Base-by-base conservation (phyloP, 805 yeast species). In the Candida michaelii region DNA sequence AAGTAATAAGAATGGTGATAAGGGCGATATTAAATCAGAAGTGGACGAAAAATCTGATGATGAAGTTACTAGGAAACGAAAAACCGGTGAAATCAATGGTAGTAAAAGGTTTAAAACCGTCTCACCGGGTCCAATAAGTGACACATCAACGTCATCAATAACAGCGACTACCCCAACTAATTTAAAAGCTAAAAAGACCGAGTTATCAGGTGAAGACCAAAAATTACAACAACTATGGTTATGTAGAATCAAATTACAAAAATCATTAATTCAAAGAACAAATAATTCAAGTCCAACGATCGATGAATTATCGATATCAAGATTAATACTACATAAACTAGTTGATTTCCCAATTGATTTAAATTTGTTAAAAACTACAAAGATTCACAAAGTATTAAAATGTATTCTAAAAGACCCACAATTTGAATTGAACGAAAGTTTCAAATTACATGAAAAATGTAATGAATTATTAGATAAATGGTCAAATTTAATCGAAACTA, bases 361-460 rank as follows among this genome's bases (percentile, higher is more conserved):
- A 15, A 71, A 69, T 12, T 52, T 75, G 15, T 60, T 77, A 44
- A 63, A 60, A 37, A 56, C 58, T 16, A 73, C 80, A 12, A 77
- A 75, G 50, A 60, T 77, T 39, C 80, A 76, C 52, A 77, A 77
- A 54, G 80, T 77, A 1, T 53, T 77, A 45, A 74, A 71, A 52
- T 76, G 77, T 42, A 73, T 77, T 15, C 45, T 66, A 39, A 66
- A 65, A 43, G 64, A 66, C 45, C 62, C 60, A 19, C 60, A 59
- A 27, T 60, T 74, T 47, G 71, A 63, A 45, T 65, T 69, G 45
- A 64, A 69, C 11, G 68, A 71, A 29, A 71, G 74, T 46, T 71
- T 65, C 54, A 63, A 69, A 44, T 63, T 76, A 44, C 79, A 74
- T 45, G 71, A 68, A 41, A 60, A 74, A 47, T 69, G 76, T 44